Base-by-base conservation (phyloP, 371 early-diverging fungal genomes). In the Parasitella parasitica region DNA sequence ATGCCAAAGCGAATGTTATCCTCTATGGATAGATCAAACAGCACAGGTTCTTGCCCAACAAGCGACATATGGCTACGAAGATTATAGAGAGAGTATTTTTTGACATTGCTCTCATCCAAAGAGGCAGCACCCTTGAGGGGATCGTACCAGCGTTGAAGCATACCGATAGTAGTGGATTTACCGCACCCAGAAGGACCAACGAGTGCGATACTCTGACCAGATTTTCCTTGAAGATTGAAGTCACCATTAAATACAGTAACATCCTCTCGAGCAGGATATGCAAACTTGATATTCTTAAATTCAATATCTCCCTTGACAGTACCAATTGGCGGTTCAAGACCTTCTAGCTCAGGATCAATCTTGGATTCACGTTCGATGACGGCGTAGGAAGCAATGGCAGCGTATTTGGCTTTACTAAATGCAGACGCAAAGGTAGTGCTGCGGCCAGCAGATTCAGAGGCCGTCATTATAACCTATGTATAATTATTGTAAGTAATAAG, bases 181-280 rank as follows among this genome's bases (percentile, higher is more conserved):
- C 97, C 95, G 54, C 92, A 91, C 3, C 95, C 96, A 5, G 87
- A 86, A 3, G 91, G 85, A 1, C 96, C 96, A 3, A 94, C 94
- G 4, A 96, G 67, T 4, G 95, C 96, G n/a, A 93, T 88, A 3
- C 85, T 90, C 68, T 94, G 81, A 32, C 93, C 92, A 0, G 86
- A 78, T 50, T 78, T 68, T 27, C 92, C 89, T 34, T 82, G 69
- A n/a, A 97, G 67, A 61, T 86, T 81, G 59, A 97, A 71, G 28
- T 75, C 60, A 16, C 91, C 89, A 18, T 84, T 81, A 61, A 97
- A 90, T 32, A 98, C 87, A 36, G 78, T 70, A 35, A 89, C 78
- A 58, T 91, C 80, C 4, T 86, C 86, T 20, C 97, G 86, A 48
- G 89, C 85, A 32, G 97, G 97, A 69, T 97, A 95, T 27, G 70